These are phyloP conservation scores for Pleurozium schreberi DNA, from an alignment of 225 moss, liverwort and hornwort genomes.

Conservation along the genomic window DNA sequence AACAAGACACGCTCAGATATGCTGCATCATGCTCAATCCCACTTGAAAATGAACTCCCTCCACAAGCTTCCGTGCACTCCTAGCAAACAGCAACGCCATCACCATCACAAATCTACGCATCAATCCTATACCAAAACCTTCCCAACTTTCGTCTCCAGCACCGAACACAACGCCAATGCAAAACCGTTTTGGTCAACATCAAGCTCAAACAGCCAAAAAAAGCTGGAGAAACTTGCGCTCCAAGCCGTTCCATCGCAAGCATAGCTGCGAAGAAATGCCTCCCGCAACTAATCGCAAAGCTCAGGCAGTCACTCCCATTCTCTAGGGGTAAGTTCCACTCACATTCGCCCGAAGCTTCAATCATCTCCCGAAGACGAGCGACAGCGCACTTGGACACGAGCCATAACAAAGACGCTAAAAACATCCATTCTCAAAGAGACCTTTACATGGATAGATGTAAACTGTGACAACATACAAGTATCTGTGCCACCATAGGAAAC, in stretches of 20 bases:
- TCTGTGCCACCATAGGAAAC: background rate
- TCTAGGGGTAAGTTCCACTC: background rate
- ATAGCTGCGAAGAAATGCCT: background rate
- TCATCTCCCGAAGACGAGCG: background rate
- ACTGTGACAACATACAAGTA: background rate
- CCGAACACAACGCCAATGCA: background rate
- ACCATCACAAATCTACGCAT: background rate
- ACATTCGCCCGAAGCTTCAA: background rate
- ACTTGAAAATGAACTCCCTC: background rate
- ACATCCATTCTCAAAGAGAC: background rate
- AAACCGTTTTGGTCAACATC: background rate
- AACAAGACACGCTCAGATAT: background rate
- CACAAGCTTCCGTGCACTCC: background rate
- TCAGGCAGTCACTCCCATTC: background rate
- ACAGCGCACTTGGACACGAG: background rate
- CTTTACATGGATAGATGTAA: background rate
- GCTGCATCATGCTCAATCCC: background rate
- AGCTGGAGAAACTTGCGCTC: background rate
- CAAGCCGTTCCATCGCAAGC: background rate
- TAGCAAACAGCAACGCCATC: background rate
- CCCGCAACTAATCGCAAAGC: background rate
- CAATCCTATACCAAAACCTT: background rate
- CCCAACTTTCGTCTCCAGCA: background rate
- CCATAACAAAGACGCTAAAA: background rate
- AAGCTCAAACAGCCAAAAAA: background rate